A percentile compares a stretch with the other conserved stretches of the same genome.
These are phyloP conservation scores for Kitagawia praeruptora DNA, from an alignment of 129 eudicot genomes.

Conservation along the genomic window DNA sequence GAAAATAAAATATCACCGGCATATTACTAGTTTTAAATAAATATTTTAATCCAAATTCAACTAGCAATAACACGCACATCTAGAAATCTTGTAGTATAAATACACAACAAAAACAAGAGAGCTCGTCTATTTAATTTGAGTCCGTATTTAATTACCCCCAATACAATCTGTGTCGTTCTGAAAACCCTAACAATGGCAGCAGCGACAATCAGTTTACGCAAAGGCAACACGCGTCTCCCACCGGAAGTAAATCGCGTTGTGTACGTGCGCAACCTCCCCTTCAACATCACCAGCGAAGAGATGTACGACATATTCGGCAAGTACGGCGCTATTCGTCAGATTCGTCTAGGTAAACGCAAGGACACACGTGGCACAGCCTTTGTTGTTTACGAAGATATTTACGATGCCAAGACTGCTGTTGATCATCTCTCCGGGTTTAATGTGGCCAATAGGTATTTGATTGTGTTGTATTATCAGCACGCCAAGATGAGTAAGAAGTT, in stretches of 20 bases:
- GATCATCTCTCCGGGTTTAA: conserved; percentile 69
- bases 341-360: conserved; percentile 64
- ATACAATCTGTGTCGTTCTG: no score
- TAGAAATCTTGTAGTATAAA: no score
- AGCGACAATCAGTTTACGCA: conserved; percentile 59
- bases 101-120: no score
- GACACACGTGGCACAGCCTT: conserved; percentile 76
- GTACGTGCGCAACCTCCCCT: conserved; percentile 61
- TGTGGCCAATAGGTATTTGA: conserved; percentile 66
- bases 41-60: no score
- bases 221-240: conserved; percentile 62
- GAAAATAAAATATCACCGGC: no score
- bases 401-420: conserved; percentile 75
- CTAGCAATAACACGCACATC: no score
- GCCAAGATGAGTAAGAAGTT: conserved; percentile 83
- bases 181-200: conserved; percentile 10
- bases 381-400: conserved; percentile 72
- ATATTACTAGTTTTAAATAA: no score
- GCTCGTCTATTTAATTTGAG: no score
- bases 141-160: no score
- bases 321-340: conserved; percentile 80
- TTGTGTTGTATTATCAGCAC: conserved; percentile 75
- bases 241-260: conserved; percentile 73
- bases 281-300: conserved; percentile 85
- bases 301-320: conserved; percentile 89